Evolutionary conservation across 371 early-diverging fungal species (phyloP).

Genomic region (Dinochytrium kinnereticum): DNA sequence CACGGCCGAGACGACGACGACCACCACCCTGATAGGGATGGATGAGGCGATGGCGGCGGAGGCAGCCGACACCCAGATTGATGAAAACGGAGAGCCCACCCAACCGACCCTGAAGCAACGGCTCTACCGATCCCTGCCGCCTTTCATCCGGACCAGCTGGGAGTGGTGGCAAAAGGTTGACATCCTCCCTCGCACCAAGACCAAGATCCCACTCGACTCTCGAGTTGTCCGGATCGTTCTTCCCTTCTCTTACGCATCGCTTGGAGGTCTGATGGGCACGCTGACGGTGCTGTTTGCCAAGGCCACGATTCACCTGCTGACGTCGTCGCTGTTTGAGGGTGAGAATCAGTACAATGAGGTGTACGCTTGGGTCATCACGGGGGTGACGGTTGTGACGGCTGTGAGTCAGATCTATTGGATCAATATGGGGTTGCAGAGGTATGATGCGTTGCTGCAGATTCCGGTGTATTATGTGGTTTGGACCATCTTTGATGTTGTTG

Average conservation of each 20-base stretch:
- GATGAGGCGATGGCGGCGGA: neutral
- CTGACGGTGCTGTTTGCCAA: slow-evolving; percentile 87
- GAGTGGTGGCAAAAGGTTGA: slow-evolving; percentile 34
- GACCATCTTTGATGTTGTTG: slow-evolving; percentile 63
- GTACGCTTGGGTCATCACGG: slow-evolving; percentile 73
- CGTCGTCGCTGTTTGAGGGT: slow-evolving; percentile 66
- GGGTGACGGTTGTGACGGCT: slow-evolving; percentile 75
- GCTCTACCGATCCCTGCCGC: slow-evolving; percentile 8
- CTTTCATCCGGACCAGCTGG: neutral
- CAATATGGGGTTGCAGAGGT: slow-evolving; percentile 75
- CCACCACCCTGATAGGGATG: slow-evolving; percentile 2
- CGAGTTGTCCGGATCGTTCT: slow-evolving; percentile 41
- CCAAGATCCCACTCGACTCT: slow-evolving; percentile 34
- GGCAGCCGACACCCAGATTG: neutral
- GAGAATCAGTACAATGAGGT: slow-evolving; percentile 74
- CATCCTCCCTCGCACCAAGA: slow-evolving; percentile 38
- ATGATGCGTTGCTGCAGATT: slow-evolving; percentile 85
- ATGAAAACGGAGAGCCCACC: neutral
- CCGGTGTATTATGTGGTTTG: slow-evolving; percentile 87
- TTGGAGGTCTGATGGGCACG: slow-evolving; percentile 81
- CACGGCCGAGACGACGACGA: neutral
- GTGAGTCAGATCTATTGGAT: slow-evolving; percentile 64
- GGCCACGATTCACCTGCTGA: slow-evolving; percentile 76
- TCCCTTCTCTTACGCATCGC: slow-evolving; percentile 69
- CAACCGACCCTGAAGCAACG: slow-evolving; percentile 9